These are phyloP conservation scores for Rubus idaeus DNA, from an alignment of 306 rosid genomes.

Conservation along the genomic window DNA sequence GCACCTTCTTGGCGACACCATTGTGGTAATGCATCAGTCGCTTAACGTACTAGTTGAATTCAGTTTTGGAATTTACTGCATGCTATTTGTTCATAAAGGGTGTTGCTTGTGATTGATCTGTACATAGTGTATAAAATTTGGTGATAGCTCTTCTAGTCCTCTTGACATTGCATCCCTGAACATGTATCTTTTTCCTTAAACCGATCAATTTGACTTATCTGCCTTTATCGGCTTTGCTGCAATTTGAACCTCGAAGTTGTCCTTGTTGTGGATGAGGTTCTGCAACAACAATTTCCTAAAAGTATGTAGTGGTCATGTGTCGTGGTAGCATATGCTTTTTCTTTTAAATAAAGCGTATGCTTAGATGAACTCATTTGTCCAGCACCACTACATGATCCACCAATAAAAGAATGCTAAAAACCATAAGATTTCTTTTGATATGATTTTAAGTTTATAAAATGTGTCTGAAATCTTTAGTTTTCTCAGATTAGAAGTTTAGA, in stretches of 20 bases:
- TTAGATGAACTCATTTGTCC: too few species aligned
- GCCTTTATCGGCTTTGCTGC: not conserved
- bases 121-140: not conserved
- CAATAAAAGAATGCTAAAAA: not conserved
- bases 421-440: not conserved
- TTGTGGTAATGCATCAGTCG: conserved; percentile 54
- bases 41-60: not conserved
- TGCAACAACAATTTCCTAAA: not conserved
- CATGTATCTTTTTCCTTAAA: not conserved
- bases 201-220: not conserved
- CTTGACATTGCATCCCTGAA: not conserved
- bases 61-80: not conserved
- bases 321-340: not conserved
- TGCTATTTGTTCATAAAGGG: not conserved
- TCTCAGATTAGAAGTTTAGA: not conserved
- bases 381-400: not conserved
- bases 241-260: not conserved
- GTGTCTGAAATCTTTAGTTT: not conserved
- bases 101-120: not conserved
- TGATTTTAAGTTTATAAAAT: not conserved
- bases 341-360: too few species aligned
- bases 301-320: not conserved
- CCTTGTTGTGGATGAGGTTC: not conserved
- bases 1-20: conserved; percentile 82
- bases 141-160: not conserved